These are phyloP conservation scores for Arachnomyces sp. DNA, from an alignment of 2,329 filamentous ascomycete genomes.

Conservation along the genomic window DNA sequence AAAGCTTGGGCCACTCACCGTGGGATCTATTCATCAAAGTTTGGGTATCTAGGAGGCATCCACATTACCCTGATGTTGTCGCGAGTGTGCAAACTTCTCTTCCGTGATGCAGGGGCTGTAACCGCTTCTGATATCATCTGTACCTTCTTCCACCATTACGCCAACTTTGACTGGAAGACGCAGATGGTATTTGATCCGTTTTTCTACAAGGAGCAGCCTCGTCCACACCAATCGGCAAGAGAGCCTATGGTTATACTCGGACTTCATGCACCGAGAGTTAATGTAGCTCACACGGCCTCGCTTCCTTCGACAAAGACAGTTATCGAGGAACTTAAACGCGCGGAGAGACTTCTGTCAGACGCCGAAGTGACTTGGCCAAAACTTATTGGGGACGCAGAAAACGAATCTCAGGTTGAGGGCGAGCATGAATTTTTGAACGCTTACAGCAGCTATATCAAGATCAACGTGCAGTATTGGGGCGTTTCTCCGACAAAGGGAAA, in stretches of 20 bases:
- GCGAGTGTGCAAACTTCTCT: constrained; percentile 50
- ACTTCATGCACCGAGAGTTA: constrained; percentile 53
- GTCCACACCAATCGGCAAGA: constrained; percentile 47
- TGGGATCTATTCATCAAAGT: constrained; percentile 57
- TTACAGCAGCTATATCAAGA: constrained; percentile 50
- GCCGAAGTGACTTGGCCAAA: constrained; percentile 35
- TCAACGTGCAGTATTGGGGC: constrained; percentile 60
- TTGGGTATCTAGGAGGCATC: constrained; percentile 57
- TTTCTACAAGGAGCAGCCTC: constrained; percentile 32
- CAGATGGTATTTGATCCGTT: constrained; percentile 52
- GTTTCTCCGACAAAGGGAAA: constrained; percentile 47
- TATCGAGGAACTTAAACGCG: constrained; percentile 43
- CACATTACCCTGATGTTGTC: constrained; percentile 56
- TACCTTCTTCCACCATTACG: constrained; percentile 58
- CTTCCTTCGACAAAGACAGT: constrained; percentile 45
- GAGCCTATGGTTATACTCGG: constrained; percentile 58
- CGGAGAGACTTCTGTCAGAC: constrained; percentile 33
- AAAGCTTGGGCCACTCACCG: constrained; percentile 54
- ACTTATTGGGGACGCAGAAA: constrained; percentile 28
- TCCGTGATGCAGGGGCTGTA: constrained; percentile 26
- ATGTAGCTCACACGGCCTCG: constrained; percentile 50
- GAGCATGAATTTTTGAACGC: constrained; percentile 42
- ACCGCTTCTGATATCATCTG: constrained; percentile 46
- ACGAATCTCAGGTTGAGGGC: constrained; percentile 8
- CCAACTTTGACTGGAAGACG: constrained; percentile 50